Conservation (phyloP, 805 yeast species). For the Sporopachydermia quercuum region DNA sequence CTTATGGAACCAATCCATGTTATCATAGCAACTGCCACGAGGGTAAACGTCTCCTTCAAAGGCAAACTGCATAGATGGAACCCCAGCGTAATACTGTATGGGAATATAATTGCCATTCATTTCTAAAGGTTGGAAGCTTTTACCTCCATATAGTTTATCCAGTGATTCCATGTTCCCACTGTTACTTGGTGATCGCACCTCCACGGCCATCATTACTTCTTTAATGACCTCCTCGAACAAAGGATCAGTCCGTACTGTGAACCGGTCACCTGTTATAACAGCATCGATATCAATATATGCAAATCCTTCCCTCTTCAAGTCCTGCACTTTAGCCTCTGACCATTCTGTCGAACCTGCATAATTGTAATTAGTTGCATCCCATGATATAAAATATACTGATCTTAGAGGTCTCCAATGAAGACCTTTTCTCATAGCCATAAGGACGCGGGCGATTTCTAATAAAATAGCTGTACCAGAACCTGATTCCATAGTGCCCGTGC, state of each 20-base stretch:
- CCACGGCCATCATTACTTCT: slow-evolving; percentile 21
- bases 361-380: slow-evolving; percentile 71
- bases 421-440: slow-evolving; percentile 46
- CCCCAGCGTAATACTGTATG: slow-evolving; percentile 44
- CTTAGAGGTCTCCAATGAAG: slow-evolving; percentile 75
- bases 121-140: slow-evolving; percentile 15
- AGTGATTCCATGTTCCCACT: slow-evolving; percentile 11
- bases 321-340: slow-evolving; percentile 40
- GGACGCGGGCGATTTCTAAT: slow-evolving; percentile 53
- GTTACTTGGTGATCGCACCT: slow-evolving; percentile 7
- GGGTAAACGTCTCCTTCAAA: slow-evolving; percentile 32
- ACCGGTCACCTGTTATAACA: slow-evolving; percentile 34
- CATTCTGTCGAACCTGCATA: slow-evolving; percentile 77
- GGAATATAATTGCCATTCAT: slow-evolving; percentile 55
- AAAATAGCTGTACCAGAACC: slow-evolving; percentile 63
- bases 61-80: slow-evolving; percentile 53
- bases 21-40: slow-evolving; percentile 46
- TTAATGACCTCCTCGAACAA: slow-evolving; percentile 34
- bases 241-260: slow-evolving; percentile 54
- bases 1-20: slow-evolving; percentile 37
- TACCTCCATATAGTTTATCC: slow-evolving; percentile 3
- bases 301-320: slow-evolving; percentile 43
- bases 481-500: slow-evolving; percentile 60
- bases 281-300: slow-evolving; percentile 65
- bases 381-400: slow-evolving; percentile 67